Evolutionary conservation across 768 basidiomycete species (phyloP), one percentile per base, ranked within the genome.

Genomic region (Lactarius hengduanensis): DNA sequence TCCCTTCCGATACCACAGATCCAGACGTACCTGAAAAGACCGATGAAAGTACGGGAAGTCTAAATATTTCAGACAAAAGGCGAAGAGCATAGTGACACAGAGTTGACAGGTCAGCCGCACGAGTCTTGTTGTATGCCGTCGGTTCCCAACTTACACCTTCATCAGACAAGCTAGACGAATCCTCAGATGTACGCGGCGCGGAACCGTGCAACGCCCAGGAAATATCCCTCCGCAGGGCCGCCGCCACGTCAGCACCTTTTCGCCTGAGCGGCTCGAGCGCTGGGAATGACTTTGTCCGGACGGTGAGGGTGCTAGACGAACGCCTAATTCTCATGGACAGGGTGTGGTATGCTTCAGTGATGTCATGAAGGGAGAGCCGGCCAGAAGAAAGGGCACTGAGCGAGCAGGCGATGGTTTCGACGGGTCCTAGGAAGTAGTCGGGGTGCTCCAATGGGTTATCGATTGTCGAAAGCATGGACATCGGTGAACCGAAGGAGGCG

Each of bases 371-470:
- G 5, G 66, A 67, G 13, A 67, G 43, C 56, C 45, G 26, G 9
- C 62, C 62, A 16, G 57, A 56, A 30, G 28, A 8, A n/a, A 63
- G 62, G 15, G 62, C 50, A 41, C 5, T 1, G 3, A 40, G 57
- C 34, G 66, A 67, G n/a, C n/a, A 55, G 41, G 63, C 58, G 54
- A 67, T 67, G 34, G 66, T 63, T 63, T 67, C 53, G 32, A 67
- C 41, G 40, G 66, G 62, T 13, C 66, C 62, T 9, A 40, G 41
- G 11, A 67, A 36, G 43, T 67, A 67, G 9, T 60, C 36, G 36
- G 66, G 40, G n/a, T 11, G 26, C 22, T 50, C 45, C 36, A 67
- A 56, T 53, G 66, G 62, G 45, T 60, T 38, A 4, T 56, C 59
- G 47, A 63, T 36, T 6, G 53, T 30, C 26, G 22, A n/a, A 56